Evolutionary conservation across 805 yeast genomes (phyloP), one percentile per base, ranked within the genome.

Genomic region (Myxozyma nipponensis): DNA sequence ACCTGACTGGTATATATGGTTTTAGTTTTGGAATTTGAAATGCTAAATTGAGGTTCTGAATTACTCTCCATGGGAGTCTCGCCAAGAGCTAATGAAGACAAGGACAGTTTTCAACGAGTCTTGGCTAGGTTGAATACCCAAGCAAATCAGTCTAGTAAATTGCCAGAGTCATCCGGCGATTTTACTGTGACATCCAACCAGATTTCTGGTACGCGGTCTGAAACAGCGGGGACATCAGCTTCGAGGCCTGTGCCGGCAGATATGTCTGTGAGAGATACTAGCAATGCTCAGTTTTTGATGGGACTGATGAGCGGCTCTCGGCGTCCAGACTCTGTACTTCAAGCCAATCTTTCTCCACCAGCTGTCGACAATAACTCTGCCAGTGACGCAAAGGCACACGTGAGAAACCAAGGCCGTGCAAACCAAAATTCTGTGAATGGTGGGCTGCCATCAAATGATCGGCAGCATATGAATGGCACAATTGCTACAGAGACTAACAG

Each of bases 31-130:
- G 13, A 28, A 28, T 28, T 28, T 28, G 32, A 35, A 28, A 41
- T n/a, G 30, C 19, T 28, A 15, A 41, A 19, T 5, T 25, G n/a
- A n/a, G 19, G 18, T 15, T 19, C n/a, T 21, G 30, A 24, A 22
- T n/a, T 10, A 7, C 19, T n/a, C 13, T 21, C 28, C 18, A 25
- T 19, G 17, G 17, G 17, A 24, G 18, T 26, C 18, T 39, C 26
- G 17, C 19, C 41, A 38, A 22, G 24, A 17, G 7, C 41, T 9
- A 53, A 46, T 26, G 59, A 62, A 3, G 69, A 65, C 39, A 60
- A 54, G 42, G 60, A 62, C 25, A 69, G 68, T n/a, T 65, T 65
- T 46, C 57, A 62, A 45, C 52, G 68, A 9, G 63, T 65, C 24
- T 59, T 65, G 63, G 58, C 58, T 3, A 60, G 62, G 58, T 59